Evolutionary conservation across 1,139 yeast genomes (phyloP), one percentile per base, ranked within the genome.

Genomic region (Suhomyces anneliseae): DNA sequence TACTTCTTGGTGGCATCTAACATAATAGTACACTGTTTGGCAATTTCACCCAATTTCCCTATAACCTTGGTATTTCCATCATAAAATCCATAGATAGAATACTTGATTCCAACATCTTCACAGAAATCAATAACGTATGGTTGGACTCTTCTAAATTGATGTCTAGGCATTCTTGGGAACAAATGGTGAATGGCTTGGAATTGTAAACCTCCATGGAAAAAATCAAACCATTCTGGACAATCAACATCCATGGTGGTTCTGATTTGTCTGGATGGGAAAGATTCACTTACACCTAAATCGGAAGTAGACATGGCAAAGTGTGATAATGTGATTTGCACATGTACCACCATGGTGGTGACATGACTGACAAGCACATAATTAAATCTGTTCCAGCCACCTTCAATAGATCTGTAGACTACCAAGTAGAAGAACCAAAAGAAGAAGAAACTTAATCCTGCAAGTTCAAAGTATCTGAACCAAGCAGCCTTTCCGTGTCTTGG

Each of bases 211-310:
- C 97, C 97, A 59, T 90, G 97, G 58, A 90, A 75, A 59, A 83
- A 90, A 64, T 90, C 97, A 43, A 90, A 73, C 96, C 97, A 90
- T 52, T 81, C 83, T 2, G 97, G 97, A 68, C 97, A 90, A 59
- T 87, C 95, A 14, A 90, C 96, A 62, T 90, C 97, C 97, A 90
- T 90, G 6, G 96, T 90, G 1, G 97, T 90, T 57, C 97, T 76
- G 14, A 90, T 61, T 64, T 90, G 97, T 56, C 93, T 79, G 54
- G 86, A 85, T 0, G 86, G 81, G 62, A 90, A 90, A n/a, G 89
- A 77, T 63, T 90, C 97, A 43, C 85, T 79, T 7, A 82, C 79
- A 0, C 97, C 97, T 34, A 90, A 69, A 58, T 89, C 95, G 5
- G 93, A 76, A 0, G 97, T 90, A 1, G 96, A 87, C 96, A 90